phyloP scores from a whole-genome alignment of 2,329 filamentous ascomycete genomes.

The Aspergillus viridinutans region DNA sequence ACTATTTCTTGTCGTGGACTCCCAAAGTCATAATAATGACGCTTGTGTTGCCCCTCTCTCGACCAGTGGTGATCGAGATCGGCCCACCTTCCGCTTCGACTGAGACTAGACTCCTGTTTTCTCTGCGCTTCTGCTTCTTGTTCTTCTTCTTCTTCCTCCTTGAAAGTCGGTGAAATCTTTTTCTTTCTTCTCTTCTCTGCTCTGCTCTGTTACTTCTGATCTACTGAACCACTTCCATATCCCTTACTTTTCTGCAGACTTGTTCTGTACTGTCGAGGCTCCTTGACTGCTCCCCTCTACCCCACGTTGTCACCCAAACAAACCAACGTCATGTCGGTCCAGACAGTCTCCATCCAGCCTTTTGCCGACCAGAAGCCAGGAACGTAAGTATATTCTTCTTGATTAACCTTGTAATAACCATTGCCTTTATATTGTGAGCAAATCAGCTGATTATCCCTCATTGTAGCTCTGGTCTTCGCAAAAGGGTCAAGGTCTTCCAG shows the following conservation, averaged over 20 bases:
- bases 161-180: constrained; percentile 19
- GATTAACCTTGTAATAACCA: constrained; percentile 12
- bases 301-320: constrained; percentile 3
- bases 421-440: constrained; percentile 7
- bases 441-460: background rate
- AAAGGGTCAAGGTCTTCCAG: constrained; percentile 98
- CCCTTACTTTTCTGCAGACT: constrained; percentile 9
- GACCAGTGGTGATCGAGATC: background rate
- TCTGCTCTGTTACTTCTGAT: constrained; percentile 5
- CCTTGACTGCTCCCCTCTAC: constrained; percentile 5
- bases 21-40: background rate
- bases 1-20: too few relatives aligned
- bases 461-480: constrained; percentile 86
- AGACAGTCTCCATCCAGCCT: constrained; percentile 76
- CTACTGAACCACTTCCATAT: constrained; percentile 5
- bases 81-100: constrained; percentile 7
- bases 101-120: background rate
- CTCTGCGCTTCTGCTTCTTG: constrained; percentile 4
- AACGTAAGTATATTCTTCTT: constrained; percentile 66
- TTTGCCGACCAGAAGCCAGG: constrained; percentile 98
- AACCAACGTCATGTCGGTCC: constrained; percentile 61
- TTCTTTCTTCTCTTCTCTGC: constrained; percentile 3
- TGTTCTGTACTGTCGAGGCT: constrained; percentile 9
- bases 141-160: constrained; percentile 14
- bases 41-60: background rate